These are phyloP conservation scores for Amesomyces nigricolor DNA, from an alignment of 2,329 filamentous ascomycete species.

Conservation along the genomic window DNA sequence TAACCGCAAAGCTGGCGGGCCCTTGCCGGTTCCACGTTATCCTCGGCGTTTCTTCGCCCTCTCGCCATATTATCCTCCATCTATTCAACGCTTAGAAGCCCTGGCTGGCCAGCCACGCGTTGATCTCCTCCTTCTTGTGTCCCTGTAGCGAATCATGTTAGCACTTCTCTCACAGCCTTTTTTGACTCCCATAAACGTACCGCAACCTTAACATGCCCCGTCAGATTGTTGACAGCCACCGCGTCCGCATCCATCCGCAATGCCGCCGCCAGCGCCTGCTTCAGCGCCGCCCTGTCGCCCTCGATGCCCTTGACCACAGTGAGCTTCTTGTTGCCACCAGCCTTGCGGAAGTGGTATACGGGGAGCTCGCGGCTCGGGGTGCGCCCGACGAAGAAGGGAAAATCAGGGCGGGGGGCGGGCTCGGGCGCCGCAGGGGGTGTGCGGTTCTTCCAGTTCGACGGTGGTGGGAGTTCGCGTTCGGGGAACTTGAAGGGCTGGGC, in stretches of 20 bases:
- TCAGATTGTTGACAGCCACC: slow-evolving; percentile 53
- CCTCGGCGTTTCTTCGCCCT: no score
- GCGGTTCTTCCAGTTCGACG: no score
- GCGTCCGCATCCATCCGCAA: slow-evolving; percentile 53
- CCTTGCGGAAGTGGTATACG: slow-evolving; percentile 69
- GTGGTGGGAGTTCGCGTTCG: no score
- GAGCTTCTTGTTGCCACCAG: slow-evolving; percentile 68
- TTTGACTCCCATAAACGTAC: slow-evolving; percentile 39
- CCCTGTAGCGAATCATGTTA: slow-evolving; percentile 27
- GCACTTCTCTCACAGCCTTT: no score
- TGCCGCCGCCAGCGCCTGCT: slow-evolving; percentile 54
- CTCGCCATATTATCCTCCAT: no score
- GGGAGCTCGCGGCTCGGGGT: slow-evolving; percentile 66
- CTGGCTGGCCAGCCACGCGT: background rate
- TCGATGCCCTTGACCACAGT: slow-evolving; percentile 75
- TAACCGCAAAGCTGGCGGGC: no score
- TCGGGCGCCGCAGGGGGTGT: background rate
- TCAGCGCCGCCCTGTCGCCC: slow-evolving; percentile 61
- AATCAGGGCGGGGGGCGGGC: background rate
- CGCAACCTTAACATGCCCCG: slow-evolving; percentile 69
- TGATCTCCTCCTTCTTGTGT: slow-evolving; percentile 27
- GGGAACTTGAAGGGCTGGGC: background rate
- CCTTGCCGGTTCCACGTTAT: no score
- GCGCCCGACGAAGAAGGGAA: slow-evolving; percentile 62
- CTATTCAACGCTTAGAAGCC: slow-evolving; percentile 7